These are phyloP conservation scores for Penicillium mononematosum DNA, from an alignment of 495 filamentous ascomycete genomes.

Conservation along the genomic window DNA sequence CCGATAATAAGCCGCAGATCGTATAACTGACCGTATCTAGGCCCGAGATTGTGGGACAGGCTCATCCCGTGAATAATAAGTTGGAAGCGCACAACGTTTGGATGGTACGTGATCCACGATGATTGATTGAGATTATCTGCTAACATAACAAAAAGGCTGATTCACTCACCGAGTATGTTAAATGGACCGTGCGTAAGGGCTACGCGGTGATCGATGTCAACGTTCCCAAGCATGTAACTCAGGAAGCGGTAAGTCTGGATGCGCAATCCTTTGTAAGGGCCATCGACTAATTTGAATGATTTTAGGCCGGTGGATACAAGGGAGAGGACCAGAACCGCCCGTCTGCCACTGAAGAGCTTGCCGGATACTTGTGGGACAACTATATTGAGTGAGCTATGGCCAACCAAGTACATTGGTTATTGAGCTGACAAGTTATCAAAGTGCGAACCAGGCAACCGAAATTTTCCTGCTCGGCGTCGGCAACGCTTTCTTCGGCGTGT, in stretches of 20 bases:
- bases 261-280: not conserved
- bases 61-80: conserved; percentile 65
- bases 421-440: conserved; percentile 23
- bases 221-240: conserved; percentile 69
- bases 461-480: conserved; percentile 86
- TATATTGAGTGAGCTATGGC: conserved; percentile 68
- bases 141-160: conserved; percentile 66
- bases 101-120: conserved; percentile 61
- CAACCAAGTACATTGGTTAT: not conserved
- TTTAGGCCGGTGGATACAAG: conserved; percentile 39
- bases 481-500: conserved; percentile 66
- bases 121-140: conserved; percentile 22
- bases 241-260: conserved; percentile 25
- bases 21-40: conserved; percentile 36
- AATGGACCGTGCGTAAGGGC: conserved; percentile 70
- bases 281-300: conserved; percentile 22
- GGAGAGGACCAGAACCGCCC: conserved; percentile 44
- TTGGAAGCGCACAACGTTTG: conserved; percentile 80
- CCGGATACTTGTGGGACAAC: conserved; percentile 93
- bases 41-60: conserved; percentile 67
- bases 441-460: conserved; percentile 62
- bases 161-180: conserved; percentile 70
- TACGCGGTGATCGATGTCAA: conserved; percentile 89
- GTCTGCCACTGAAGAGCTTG: conserved; percentile 66
- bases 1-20: not conserved